Conservation (phyloP, 805 yeast species). For the Suhomyces pyralidae region DNA sequence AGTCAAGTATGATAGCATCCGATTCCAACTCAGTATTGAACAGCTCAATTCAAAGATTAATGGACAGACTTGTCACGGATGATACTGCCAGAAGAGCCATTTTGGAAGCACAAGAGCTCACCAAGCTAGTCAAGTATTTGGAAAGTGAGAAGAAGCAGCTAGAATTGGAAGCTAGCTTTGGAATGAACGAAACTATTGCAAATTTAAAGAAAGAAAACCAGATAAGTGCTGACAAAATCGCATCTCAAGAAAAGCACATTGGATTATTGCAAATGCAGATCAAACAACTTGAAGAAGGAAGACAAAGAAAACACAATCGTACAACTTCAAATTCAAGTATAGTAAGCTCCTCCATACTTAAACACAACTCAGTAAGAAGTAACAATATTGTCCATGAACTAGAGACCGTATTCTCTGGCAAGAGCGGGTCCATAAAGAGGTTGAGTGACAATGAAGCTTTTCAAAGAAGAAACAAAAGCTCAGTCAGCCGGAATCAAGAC, state of each 20-base stretch:
- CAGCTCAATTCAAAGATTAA: constrained; percentile 31
- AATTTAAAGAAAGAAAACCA: constrained; percentile 22
- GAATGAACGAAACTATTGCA: constrained; percentile 17
- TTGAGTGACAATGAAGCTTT: background rate
- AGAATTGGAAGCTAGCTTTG: constrained; percentile 20
- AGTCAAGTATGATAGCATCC: constrained; percentile 19
- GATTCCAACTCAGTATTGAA: constrained; percentile 28
- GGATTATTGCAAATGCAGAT: constrained; percentile 22
- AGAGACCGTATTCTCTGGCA: constrained; percentile 9
- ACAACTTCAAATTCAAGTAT: background rate
- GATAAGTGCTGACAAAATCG: constrained; percentile 19
- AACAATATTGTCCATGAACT: constrained; percentile 10
- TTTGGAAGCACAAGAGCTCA: constrained; percentile 26
- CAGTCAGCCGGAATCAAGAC: background rate
- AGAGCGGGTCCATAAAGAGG: background rate
- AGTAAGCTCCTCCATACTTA: constrained; percentile 1
- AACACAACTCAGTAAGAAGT: background rate
- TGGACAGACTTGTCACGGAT: constrained; percentile 33
- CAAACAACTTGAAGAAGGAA: constrained; percentile 18
- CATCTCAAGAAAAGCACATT: constrained; percentile 25
- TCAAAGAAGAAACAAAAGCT: background rate
- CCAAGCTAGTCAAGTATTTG: constrained; percentile 18
- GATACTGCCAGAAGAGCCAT: constrained; percentile 35
- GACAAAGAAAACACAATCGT: constrained; percentile 1
- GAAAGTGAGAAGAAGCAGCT: constrained; percentile 20